Evolutionary conservation across 495 filamentous ascomycete genomes (phyloP), one percentile per base, ranked within the genome.

Genomic region (Rusavskia elegans): DNA sequence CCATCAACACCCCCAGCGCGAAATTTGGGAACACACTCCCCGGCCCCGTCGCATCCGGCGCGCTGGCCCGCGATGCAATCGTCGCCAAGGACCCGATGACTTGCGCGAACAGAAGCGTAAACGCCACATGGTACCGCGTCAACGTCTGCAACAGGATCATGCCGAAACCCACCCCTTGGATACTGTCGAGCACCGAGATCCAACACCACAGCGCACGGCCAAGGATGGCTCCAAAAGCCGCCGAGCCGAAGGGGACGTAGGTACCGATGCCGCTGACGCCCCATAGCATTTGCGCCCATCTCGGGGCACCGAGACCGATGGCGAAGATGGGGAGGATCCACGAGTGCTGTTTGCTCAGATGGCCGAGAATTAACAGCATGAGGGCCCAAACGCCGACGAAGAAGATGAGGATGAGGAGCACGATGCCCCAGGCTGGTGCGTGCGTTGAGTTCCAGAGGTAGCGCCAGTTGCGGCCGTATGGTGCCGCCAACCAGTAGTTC

Each of bases 261-360:
- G 65, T 55, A 5, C 77, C 81, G 55, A 80, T 70, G 37, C 70
- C 71, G 1, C 71, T 76, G 1, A 70, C 73, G 16, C 67, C 72
- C 81, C 81, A 84, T 53, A 81, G 73, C 63, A 79, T 79, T 63
- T 83, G 81, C 23, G 69, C 71, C 80, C 81, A 84, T 39, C 79
- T 66, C 0, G 81, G 81, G 0, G 78, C 76, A 17, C 75, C 73
- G 13, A 84, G 70, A 36, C 78, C 78, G 51, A 82, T 71, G 35
- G 80, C 78, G 58, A 83, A 83, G 56, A 83, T 74, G 38, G 81
- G 80, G 23, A 83, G 57, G 57, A 82, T 71, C 81, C 81, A 83
- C 5, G 69, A 70, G 63, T 83, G 80, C 32, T 67, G 64, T 51
- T 71, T 74, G 11, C 71, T 72, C 2, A 78, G 62, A 50, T 61